Base-by-base conservation (phyloP, 2,329 filamentous ascomycete genomes). In the Arthrobotrys megalospora region DNA sequence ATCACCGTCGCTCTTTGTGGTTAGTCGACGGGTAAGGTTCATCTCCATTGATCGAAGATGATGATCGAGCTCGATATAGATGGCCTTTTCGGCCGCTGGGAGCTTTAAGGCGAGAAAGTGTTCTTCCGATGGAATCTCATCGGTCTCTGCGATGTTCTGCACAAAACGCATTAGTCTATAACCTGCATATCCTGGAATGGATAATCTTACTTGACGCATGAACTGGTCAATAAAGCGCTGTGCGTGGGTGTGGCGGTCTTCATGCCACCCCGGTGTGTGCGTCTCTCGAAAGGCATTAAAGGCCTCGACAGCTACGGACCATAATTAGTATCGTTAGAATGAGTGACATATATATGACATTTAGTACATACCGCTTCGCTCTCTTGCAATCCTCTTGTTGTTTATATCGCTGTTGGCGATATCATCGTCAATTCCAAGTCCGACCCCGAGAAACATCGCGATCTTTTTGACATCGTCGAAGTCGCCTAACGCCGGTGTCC, bases 401-500 rank as follows among this genome's bases (percentile, higher is more conserved):
- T 87, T 86, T n/a, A 83, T 82, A n/a, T 85, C 84, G 43, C 86
- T 86, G 2, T 86, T 85, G 16, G 85, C 82, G 1, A 85, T 85
- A 71, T 87, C 86, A 48, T 88, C 87, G 58, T 89, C 86, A 19
- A 87, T 82, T 1, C 88, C 89, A 0, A 92, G 83, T 53, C 86
- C 85, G 21, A 90, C 83, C 0, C 87, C 86, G 1, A 92, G 82
- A 14, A 91, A 86, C 0, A 84, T 84, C 0, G 89, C 89, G 72
- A 91, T 89, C 14, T 85, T 86, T 64, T 90, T 88, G 7, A 91
- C 85, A 79, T 90, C 88, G 0, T 87, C 86, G 80, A 90, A 90
- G 67, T 88, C 87, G 4, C 86, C 85, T 1, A 91, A 81, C 0
- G 86, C 85, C 0, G 90, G 90, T 0, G 90, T 92, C 2, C 88